phyloP scores from a whole-genome alignment of 1,284 basidiomycete species.

The Ganoderma leucocontextum region DNA sequence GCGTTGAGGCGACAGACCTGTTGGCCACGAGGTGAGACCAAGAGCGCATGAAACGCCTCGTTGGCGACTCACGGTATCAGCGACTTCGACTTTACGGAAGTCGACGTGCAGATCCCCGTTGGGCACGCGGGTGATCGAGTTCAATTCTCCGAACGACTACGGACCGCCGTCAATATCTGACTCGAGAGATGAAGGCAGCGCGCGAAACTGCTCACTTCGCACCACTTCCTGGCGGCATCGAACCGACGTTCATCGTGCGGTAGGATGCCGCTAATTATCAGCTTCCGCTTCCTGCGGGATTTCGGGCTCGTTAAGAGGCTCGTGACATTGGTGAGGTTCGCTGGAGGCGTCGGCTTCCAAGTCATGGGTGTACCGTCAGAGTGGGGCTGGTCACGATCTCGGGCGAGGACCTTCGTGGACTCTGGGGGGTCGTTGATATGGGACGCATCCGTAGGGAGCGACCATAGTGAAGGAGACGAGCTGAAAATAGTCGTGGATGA shows the following conservation, averaged over 20 bases:
- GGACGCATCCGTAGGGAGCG: constrained; percentile 48
- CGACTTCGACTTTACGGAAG: constrained; percentile 76
- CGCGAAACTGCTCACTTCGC: constrained; percentile 56
- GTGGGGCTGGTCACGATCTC: constrained; percentile 32
- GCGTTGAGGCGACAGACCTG: constrained; percentile 81
- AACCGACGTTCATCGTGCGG: constrained; percentile 44
- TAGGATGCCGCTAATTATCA: constrained; percentile 50
- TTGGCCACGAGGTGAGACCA: constrained; percentile 6
- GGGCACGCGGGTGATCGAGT: constrained; percentile 71
- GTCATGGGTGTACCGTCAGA: constrained; percentile 38
- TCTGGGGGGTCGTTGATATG: constrained; percentile 48
- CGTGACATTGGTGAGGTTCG: constrained; percentile 35
- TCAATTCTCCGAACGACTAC: constrained; percentile 78
- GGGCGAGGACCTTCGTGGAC: constrained; percentile 41
- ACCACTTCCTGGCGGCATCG: constrained; percentile 64
- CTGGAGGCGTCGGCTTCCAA: constrained; percentile 34
- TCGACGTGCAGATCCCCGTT: constrained; percentile 78
- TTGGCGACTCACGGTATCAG: constrained; percentile 67
- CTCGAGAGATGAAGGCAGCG: neutral
- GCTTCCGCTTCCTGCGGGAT: constrained; percentile 45
- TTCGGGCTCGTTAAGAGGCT: constrained; percentile 39
- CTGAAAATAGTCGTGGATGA: constrained; percentile 49
- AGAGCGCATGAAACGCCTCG: constrained; percentile 11
- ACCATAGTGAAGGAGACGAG: constrained; percentile 50
- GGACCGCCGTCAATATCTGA: constrained; percentile 17